These are phyloP conservation scores for Coemansia sp. DNA, from an alignment of 192 early-diverging fungal species.

Conservation along the genomic window DNA sequence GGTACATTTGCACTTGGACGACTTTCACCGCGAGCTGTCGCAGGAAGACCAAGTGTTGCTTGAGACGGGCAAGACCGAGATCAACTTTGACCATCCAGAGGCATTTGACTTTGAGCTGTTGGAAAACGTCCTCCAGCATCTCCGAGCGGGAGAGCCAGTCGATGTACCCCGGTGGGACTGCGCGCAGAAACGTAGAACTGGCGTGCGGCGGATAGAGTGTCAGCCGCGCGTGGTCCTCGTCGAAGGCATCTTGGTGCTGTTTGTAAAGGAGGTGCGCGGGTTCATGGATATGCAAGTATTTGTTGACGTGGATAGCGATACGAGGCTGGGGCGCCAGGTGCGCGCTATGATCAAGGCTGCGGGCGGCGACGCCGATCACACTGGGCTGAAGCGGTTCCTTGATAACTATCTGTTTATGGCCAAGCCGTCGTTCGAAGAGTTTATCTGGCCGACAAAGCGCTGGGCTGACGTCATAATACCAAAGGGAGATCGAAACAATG, in stretches of 20 bases:
- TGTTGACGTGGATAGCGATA: constrained; percentile 85
- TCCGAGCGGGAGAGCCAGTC: constrained; percentile 57
- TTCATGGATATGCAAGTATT: constrained; percentile 79
- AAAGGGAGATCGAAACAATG: constrained; percentile 63
- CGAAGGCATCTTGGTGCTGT: constrained; percentile 80
- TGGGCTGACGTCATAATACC: constrained; percentile 79
- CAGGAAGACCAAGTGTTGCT: constrained; percentile 58
- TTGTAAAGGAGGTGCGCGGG: constrained; percentile 66
- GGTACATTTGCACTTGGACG: constrained; percentile 64
- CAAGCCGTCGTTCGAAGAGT: constrained; percentile 90
- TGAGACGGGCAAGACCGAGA: constrained; percentile 48
- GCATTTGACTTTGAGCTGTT: constrained; percentile 79
- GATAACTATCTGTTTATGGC: constrained; percentile 73
- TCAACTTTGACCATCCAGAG: constrained; percentile 75
- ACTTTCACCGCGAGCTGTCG: constrained; percentile 66
- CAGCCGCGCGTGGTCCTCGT: constrained; percentile 72
- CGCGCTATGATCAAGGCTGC: constrained; percentile 30
- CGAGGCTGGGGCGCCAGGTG: constrained; percentile 61
- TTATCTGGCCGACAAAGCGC: constrained; percentile 77
- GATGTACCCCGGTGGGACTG: constrained; percentile 71
- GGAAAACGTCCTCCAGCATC: constrained; percentile 55
- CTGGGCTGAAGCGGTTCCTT: constrained; percentile 61
- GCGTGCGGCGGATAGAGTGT: constrained; percentile 29
- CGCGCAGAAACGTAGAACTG: constrained; percentile 30
- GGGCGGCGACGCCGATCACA: constrained; percentile 21